Conservation (phyloP, 2,329 filamentous ascomycete genomes). For the Botrytis medusae region DNA sequence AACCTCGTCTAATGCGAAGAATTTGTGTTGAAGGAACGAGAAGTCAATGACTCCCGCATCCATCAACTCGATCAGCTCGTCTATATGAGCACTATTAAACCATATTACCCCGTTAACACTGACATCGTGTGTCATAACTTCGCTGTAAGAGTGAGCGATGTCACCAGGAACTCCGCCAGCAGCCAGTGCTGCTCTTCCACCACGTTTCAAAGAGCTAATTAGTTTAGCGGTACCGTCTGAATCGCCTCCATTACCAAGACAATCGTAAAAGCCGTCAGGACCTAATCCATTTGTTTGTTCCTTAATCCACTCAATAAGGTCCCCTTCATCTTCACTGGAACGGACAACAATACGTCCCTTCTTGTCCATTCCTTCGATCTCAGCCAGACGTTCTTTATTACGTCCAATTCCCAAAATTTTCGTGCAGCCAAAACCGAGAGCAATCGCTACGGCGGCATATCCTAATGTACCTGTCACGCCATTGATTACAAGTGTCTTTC, state of each 20-base stretch:
- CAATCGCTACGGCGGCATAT: neutral
- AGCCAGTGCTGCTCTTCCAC: neutral
- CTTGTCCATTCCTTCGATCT: neutral
- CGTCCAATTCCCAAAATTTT: neutral
- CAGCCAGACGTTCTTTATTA: neutral
- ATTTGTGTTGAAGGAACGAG: neutral
- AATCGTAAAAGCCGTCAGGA: neutral
- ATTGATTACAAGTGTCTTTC: neutral
- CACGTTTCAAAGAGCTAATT: neutral
- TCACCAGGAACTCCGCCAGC: neutral
- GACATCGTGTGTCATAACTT: neutral
- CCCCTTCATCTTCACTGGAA: neutral
- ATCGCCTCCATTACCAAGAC: slow-evolving; percentile 1
- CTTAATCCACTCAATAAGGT: neutral
- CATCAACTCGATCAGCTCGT: neutral
- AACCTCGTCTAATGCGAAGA: neutral
- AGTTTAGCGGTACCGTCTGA: neutral
- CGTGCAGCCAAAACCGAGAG: neutral
- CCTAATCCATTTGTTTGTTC: neutral
- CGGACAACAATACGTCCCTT: neutral
- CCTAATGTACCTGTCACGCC: neutral
- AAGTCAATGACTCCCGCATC: neutral
- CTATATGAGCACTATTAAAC: neutral
- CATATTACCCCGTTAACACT: neutral
- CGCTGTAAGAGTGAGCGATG: neutral